Evolutionary conservation across 108 stramenopile genomes (phyloP).

Genomic region (Cyclotella choctawhatcheeana): DNA sequence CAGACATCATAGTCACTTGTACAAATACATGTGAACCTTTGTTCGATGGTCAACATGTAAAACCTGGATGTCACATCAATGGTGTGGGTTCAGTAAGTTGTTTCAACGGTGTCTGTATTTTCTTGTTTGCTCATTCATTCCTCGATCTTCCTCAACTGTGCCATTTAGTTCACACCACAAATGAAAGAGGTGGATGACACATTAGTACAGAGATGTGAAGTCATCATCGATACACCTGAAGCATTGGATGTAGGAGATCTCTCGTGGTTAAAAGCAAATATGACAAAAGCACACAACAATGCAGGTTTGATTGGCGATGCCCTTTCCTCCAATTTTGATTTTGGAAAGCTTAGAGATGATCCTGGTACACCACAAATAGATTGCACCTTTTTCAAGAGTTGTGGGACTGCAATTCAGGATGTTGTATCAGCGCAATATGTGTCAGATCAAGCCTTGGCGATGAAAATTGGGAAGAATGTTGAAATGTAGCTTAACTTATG

Average conservation of each 20-base stretch:
- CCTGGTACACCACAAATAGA: conserved; percentile 32
- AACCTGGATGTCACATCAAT: conserved; percentile 68
- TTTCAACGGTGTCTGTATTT: not conserved
- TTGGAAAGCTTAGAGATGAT: conserved; percentile 29
- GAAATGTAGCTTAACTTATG: no score
- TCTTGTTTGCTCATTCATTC: not conserved
- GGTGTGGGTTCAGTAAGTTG: conserved; percentile 62
- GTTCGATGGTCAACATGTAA: conserved; percentile 53
- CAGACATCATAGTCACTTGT: conserved; percentile 67
- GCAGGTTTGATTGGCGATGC: conserved; percentile 66
- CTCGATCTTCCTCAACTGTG: not conserved
- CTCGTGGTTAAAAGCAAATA: conserved; percentile 48
- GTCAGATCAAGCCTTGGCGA: conserved; percentile 21
- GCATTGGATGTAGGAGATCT: conserved; percentile 80
- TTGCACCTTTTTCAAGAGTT: conserved; percentile 78
- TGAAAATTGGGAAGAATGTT: conserved; percentile 25
- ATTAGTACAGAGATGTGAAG: conserved; percentile 40
- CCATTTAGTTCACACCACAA: conserved; percentile 55
- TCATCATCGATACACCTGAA: conserved; percentile 75
- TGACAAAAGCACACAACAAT: conserved; percentile 35
- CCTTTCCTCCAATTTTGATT: conserved; percentile 25
- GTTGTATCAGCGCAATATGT: conserved; percentile 67
- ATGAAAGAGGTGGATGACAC: conserved; percentile 73
- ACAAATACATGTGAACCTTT: conserved; percentile 78
- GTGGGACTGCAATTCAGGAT: conserved; percentile 84